Conservation (phyloP, 176 grass and related monocot species). For the Carex pumila region DNA sequence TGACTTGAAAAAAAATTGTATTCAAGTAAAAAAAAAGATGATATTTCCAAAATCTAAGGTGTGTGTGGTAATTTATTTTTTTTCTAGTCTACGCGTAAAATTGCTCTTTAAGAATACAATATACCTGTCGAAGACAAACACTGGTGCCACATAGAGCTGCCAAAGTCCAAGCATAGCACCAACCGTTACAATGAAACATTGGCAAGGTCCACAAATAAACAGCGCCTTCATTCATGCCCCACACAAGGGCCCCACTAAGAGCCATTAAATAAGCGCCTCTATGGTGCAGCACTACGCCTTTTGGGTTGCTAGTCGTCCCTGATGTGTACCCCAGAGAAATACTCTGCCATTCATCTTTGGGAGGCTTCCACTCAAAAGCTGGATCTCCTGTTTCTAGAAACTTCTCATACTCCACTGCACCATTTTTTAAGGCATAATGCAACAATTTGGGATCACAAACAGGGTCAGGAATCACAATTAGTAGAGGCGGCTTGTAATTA, state of each 20-base stretch:
- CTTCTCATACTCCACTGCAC: constrained; percentile 67
- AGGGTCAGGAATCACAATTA: constrained; percentile 73
- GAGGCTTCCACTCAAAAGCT: constrained; percentile 65
- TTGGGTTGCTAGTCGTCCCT: constrained; percentile 77
- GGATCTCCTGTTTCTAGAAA: constrained; percentile 71
- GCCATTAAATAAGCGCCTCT: constrained; percentile 91
- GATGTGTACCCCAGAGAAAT: constrained; percentile 87
- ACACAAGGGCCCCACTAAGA: constrained; percentile 51
- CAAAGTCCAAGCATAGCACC: constrained; percentile 82
- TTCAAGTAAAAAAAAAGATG: no score
- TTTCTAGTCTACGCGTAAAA: not conserved
- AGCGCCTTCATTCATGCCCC: constrained; percentile 61
- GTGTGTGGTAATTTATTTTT: not conserved
- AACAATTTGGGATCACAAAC: constrained; percentile 48
- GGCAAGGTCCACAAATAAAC: constrained; percentile 91
- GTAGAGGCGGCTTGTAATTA: constrained; percentile 55
- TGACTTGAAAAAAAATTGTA: not conserved
- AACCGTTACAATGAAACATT: constrained; percentile 96
- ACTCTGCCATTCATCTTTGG: constrained; percentile 87
- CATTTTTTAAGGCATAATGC: constrained; percentile 50
- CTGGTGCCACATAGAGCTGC: constrained; percentile 76
- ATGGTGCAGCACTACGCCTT: constrained; percentile 85
- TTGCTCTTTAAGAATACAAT: not conserved
- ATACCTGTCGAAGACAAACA: constrained; percentile 97
- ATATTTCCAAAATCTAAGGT: not conserved